Conservation (phyloP, 176 grass and related monocot species). For the Luzula sylvatica region DNA sequence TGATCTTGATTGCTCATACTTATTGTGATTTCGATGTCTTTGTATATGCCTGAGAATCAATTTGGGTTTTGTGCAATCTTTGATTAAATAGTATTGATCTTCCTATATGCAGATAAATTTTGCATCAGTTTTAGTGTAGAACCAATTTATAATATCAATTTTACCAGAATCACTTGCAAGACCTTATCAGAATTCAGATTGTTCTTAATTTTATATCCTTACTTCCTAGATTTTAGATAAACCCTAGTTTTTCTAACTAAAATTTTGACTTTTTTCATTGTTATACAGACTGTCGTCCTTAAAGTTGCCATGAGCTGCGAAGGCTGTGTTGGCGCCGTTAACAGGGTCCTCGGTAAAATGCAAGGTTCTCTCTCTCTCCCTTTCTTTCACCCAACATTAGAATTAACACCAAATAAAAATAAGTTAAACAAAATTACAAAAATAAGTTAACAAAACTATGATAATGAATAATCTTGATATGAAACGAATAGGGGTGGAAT, state of each 20-base stretch:
- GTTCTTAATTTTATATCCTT: background rate
- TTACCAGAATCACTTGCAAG: background rate
- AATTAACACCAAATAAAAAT: no score
- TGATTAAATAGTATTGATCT: no score
- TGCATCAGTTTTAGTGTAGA: no score
- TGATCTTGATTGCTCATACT: no score
- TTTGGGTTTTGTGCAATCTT: no score
- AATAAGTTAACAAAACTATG: background rate
- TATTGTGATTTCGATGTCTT: no score
- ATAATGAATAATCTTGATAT: background rate
- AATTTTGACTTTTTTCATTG: constrained; percentile 3
- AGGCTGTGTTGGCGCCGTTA: constrained; percentile 91
- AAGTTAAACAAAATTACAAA: background rate
- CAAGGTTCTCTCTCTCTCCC: constrained; percentile 40
- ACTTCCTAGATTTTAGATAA: background rate
- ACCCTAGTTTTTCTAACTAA: background rate
- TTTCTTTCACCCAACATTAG: background rate
- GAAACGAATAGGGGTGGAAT: constrained; percentile 51
- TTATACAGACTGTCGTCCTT: constrained; percentile 69
- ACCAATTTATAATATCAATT: background rate
- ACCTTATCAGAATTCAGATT: background rate
- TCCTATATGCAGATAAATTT: no score
- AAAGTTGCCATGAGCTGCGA: constrained; percentile 87
- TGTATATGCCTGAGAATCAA: no score
- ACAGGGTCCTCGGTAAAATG: constrained; percentile 87